Percentiles rank a stretch among this genome's conserved stretches.
Conservation (phyloP, 805 yeast species). For the Lipomyces japonicus region DNA sequence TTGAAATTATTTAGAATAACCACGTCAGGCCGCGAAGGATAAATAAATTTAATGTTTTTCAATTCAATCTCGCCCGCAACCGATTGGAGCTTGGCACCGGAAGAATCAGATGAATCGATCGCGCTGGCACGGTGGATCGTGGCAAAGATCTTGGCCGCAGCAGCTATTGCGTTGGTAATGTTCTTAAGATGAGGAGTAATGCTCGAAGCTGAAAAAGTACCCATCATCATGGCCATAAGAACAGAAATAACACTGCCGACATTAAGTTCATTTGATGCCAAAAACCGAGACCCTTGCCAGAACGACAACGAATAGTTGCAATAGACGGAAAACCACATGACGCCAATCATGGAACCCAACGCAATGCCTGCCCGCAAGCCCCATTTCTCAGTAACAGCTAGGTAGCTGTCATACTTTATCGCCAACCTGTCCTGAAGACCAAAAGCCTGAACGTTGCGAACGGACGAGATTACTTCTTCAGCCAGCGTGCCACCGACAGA, state of each 20-base stretch:
- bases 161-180: slow-evolving; percentile 39
- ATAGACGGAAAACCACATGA: slow-evolving; percentile 52
- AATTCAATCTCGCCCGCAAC: slow-evolving; percentile 65
- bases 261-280: slow-evolving; percentile 35
- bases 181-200: slow-evolving; percentile 41
- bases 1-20: slow-evolving; percentile 73
- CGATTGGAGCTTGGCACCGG: slow-evolving; percentile 30
- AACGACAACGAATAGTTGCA: slow-evolving; percentile 58
- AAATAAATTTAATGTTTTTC: slow-evolving; percentile 83
- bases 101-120: slow-evolving; percentile 33
- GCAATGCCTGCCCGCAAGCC: slow-evolving; percentile 25
- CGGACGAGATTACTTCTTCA: slow-evolving; percentile 42
- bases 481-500: slow-evolving; percentile 38
- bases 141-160: slow-evolving; percentile 40
- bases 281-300: slow-evolving; percentile 45
- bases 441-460: slow-evolving; percentile 43
- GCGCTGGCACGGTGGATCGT: slow-evolving; percentile 42
- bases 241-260: slow-evolving; percentile 40
- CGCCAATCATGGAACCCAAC: slow-evolving; percentile 39
- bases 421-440: slow-evolving; percentile 41
- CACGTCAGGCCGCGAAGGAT: slow-evolving; percentile 71
- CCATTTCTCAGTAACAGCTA: slow-evolving; percentile 32
- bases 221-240: slow-evolving; percentile 24
- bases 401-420: slow-evolving; percentile 34
- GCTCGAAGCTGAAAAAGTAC: slow-evolving; percentile 41